phyloP scores from a whole-genome alignment of 192 early-diverging fungal genomes.

The Geranomyces michiganensis region DNA sequence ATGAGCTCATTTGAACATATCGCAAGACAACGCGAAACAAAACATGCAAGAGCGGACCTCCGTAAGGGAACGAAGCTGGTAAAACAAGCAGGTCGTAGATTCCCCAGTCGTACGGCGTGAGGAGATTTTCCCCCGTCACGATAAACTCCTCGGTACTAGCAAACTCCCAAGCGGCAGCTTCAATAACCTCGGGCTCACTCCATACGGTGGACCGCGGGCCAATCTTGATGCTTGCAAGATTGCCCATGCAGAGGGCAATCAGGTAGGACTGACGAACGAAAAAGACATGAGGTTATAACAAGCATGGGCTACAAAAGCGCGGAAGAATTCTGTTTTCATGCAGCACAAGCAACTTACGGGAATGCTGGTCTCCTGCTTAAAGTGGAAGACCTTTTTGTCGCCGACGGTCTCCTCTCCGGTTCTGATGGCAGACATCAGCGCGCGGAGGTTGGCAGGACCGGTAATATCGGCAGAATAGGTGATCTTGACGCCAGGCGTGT shows the following conservation, averaged over 20 bases:
- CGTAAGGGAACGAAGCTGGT: conserved; percentile 27
- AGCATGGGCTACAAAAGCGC: too few relatives aligned
- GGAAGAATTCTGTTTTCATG: not conserved
- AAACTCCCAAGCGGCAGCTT: conserved; percentile 95
- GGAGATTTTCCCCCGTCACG: conserved; percentile 53
- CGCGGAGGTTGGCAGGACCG: conserved; percentile 76
- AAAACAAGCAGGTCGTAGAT: conserved; percentile 84
- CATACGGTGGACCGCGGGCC: conserved; percentile 95
- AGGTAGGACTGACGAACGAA: conserved; percentile 67
- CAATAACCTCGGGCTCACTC: conserved; percentile 90
- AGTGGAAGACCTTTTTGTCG: conserved; percentile 66
- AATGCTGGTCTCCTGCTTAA: conserved; percentile 85
- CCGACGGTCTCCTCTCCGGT: conserved; percentile 57
- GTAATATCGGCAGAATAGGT: conserved; percentile 79
- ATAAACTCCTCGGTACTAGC: conserved; percentile 62
- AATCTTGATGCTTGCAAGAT: conserved; percentile 77
- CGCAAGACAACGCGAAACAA: too few relatives aligned
- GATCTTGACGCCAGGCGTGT: conserved; percentile 72
- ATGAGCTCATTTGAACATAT: too few relatives aligned
- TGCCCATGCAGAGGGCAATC: conserved; percentile 92
- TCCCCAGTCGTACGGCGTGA: conserved; percentile 96
- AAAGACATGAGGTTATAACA: too few relatives aligned
- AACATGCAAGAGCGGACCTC: not conserved
- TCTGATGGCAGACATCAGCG: conserved; percentile 89
- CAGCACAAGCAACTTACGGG: conserved; percentile 7